These are phyloP conservation scores for Trichoderma sp. DNA, from an alignment of 2,329 filamentous ascomycete species.

Conservation along the genomic window DNA sequence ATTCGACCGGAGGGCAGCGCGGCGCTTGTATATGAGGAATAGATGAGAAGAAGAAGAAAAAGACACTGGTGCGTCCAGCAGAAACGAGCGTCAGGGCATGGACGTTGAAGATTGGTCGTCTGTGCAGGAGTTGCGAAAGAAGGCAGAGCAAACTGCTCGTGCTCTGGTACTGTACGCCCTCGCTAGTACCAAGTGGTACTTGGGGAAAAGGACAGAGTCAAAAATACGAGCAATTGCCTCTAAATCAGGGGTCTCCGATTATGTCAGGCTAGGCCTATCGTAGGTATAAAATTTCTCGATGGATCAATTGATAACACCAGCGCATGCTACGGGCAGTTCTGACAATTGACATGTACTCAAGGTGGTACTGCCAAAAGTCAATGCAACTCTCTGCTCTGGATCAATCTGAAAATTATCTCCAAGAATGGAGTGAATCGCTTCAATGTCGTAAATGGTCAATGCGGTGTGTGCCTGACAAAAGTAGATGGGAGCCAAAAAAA, in stretches of 20 bases:
- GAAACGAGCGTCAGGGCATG: slow-evolving; percentile 19
- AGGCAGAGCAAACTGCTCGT: background rate
- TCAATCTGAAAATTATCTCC: background rate
- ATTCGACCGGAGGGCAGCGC: slow-evolving; percentile 11
- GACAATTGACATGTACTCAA: background rate
- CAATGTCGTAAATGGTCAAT: background rate
- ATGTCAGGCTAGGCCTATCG: slow-evolving; percentile 1
- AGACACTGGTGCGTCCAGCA: slow-evolving; percentile 13
- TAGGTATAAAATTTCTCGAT: background rate
- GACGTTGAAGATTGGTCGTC: slow-evolving; percentile 2
- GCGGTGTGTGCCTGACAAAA: background rate
- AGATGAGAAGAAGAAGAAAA: background rate
- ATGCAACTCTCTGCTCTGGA: background rate
- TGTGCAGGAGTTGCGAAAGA: background rate
- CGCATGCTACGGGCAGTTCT: background rate
- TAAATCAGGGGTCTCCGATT: slow-evolving; percentile 21
- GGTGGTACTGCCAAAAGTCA: background rate
- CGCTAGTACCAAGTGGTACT: background rate
- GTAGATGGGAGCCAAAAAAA: background rate
- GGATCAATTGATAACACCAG: background rate
- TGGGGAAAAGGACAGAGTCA: background rate
- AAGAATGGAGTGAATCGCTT: background rate
- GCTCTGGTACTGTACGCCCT: slow-evolving; percentile 1
- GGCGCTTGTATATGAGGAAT: background rate
- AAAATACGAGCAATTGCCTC: slow-evolving; percentile 13